These are phyloP conservation scores for Alternaria incomplexa DNA, from an alignment of 2,329 filamentous ascomycete genomes.

Conservation along the genomic window DNA sequence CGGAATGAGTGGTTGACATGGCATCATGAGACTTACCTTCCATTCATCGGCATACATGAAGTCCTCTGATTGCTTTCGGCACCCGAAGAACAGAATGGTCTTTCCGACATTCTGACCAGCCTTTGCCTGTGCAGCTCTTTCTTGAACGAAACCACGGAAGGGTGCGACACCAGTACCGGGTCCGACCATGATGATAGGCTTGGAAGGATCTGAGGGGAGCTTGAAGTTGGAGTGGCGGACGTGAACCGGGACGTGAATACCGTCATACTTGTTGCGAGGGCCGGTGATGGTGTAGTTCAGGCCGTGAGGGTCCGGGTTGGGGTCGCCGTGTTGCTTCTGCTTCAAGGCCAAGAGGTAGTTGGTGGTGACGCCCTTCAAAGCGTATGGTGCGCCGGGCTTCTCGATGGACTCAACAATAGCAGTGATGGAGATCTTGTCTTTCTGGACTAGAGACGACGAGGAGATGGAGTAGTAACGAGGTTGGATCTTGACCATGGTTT, in stretches of 20 bases:
- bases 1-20: slow-evolving; percentile 9
- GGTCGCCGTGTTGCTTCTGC: slow-evolving; percentile 92
- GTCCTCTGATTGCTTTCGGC: slow-evolving; percentile 85
- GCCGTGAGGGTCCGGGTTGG: slow-evolving; percentile 80
- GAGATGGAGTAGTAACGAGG: slow-evolving; percentile 99
- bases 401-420: slow-evolving; percentile 87
- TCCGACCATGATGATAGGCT: slow-evolving; percentile 94
- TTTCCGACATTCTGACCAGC: slow-evolving; percentile 83
- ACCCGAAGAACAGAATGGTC: slow-evolving; percentile 93
- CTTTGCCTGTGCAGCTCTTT: slow-evolving; percentile 82
- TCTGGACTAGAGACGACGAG: slow-evolving; percentile 91
- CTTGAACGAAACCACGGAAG: slow-evolving; percentile 94
- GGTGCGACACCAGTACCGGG: slow-evolving; percentile 96
- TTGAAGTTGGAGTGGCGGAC: slow-evolving; percentile 99
- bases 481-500: slow-evolving; percentile 92
- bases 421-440: slow-evolving; percentile 93
- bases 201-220: slow-evolving; percentile 90
- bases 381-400: slow-evolving; percentile 74
- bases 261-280: slow-evolving; percentile 95
- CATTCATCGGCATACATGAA: slow-evolving; percentile 93
- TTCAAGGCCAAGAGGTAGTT: slow-evolving; percentile 96
- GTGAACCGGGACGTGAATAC: slow-evolving; percentile 92
- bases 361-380: slow-evolving; percentile 94
- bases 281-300: slow-evolving; percentile 86
- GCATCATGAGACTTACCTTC: slow-evolving; percentile 68